Evolutionary conservation across 164 flowering plant genomes (phyloP), one percentile per base, ranked within the genome.

Genomic region (Brasenia schreberi): DNA sequence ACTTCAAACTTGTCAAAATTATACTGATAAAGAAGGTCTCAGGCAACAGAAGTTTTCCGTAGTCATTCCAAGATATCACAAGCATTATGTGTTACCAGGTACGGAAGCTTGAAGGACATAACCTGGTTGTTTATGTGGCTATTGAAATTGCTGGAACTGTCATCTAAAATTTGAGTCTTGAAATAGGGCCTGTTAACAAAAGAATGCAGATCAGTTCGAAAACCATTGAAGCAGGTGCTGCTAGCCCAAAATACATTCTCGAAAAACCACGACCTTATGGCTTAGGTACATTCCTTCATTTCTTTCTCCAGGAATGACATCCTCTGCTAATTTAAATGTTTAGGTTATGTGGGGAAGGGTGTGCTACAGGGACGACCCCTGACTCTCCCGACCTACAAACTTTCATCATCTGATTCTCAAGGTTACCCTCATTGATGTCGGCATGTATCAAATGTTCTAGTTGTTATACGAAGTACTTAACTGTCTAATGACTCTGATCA

Each of bases 1-100:
- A 84, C 77, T 95, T 73, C 82, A 89, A 53, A 87, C 97, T 27
- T 85, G 97, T 79, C 83, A 83, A 83, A 79, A 79, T 42, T 89
- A 84, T 75, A 80, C 71, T 77, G 86, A 87, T 66, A 87, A 80
- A 77, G 97, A 92, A 81, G 94, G 96, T 45, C 77, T 87, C 11
- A 78, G 87, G 78, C 96, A 95, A 84, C 97, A 92, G 82, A 87
- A 84, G 74, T 66, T 87, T 67, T 72, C 86, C 77, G 81, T 94
- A 12, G 62, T 81, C 74, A 77, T 83, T 66, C 97, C 96, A 18
- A 84, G 87, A 71, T 95, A 89, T 80, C 99, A 95, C 79, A 88
- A 89, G 77, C 99, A 86, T 71, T 95, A 95, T 68, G 81, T 80
- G 67, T 81, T 95, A 72, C 97, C 99, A 65, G 87, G 99, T 95